Evolutionary conservation across 768 basidiomycete species (phyloP), one percentile per base, ranked within the genome.

Genomic region (Leccinum aurantiacum): DNA sequence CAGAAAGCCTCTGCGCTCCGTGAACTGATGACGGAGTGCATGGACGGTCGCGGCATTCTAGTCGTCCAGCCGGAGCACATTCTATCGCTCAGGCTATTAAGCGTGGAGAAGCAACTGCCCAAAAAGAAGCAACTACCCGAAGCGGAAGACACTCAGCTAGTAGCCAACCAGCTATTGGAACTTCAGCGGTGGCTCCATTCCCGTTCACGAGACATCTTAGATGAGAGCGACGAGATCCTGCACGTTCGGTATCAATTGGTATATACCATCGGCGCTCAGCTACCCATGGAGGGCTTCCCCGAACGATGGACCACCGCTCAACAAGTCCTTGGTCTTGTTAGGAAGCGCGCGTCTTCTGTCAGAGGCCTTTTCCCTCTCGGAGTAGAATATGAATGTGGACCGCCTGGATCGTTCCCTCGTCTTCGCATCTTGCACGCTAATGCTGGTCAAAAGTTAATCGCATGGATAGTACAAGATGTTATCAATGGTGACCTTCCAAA

Each of bases 161-260:
- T 65, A 19, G 63, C 71, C 3, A 27, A 47, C n/a, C 35, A 53
- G 9, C 55, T 78, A 62, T 35, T 69, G 47, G 22, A 65, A 1
- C 56, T 60, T 48, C 68, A 69, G 33, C 54, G 31, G 17, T 69
- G 68, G 68, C 56, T 69, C 15, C 61, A 67, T 24, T 63, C 53
- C 13, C 48, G 47, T 59, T 58, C 66, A 58, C 50, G 50, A 51
- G 50, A 51, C 17, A 51, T 51, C 6, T 13, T 51, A 14, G 50
- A 51, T 29, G 50, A 51, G 50, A 70, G 68, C 29, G 68, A 69
- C 17, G 68, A 84, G 52, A 74, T 82, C 27, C 72, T 84, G 6
- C 75, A 78, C 54, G 76, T 78, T 46, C 72, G 75, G 0, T 82
- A 83, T 63, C 81, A 83, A 59, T 66, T 84, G 11, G 70, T 84